Evolutionary conservation across 2,329 filamentous ascomycete genomes (phyloP), one percentile per base, ranked within the genome.

Genomic region (Penicillium sp.): DNA sequence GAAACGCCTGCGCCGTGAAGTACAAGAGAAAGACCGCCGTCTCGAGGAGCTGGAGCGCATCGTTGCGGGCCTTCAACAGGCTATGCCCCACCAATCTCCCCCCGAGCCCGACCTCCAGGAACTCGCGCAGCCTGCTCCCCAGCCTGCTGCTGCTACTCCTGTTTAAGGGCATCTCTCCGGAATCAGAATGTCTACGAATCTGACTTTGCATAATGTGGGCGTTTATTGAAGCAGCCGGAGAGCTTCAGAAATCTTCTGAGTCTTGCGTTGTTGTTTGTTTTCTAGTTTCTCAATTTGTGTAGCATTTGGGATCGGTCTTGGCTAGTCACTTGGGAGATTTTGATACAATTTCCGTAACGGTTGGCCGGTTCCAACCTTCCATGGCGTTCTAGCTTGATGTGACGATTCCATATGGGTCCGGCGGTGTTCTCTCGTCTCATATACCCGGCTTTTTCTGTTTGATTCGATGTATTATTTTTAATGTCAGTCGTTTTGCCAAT

Each of bases 1-100:
- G 57, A 89, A 89, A 73, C 81, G 86, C 32, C 74, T 91, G 34
- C 81, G 83, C n/a, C 77, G 77, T 43, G 87, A 90, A 69, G 86
- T 88, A 55, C 78, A 85, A 58, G 83, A 86, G 62, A 78, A 77
- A 54, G 75, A 77, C 52, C 70, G 72, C n/a, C 71, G 74, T 16
- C 63, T 78, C 10, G 65, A 75, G 55, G 74, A 77, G 46, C 58
- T 78, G 38, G 75, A 78, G 59, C 63, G 70, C 39, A 71, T 74
- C 47, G 71, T 75, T 14, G 60, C 67, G 6, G 71, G 67, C 10
- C 56, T 75, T 46, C 72, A 74, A 58, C 71, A 74, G 54, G 66
- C 69, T 36, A 68, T 75, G 5, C 69, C 71, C 5, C 72, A 71
- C 56, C 52, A 55, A 13, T 47, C 59, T 24, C 42, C 43, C 10